Percentiles rank a stretch among this genome's conserved stretches.
Conservation (phyloP, 345 rosid species). For the Pugionium cornutum region DNA sequence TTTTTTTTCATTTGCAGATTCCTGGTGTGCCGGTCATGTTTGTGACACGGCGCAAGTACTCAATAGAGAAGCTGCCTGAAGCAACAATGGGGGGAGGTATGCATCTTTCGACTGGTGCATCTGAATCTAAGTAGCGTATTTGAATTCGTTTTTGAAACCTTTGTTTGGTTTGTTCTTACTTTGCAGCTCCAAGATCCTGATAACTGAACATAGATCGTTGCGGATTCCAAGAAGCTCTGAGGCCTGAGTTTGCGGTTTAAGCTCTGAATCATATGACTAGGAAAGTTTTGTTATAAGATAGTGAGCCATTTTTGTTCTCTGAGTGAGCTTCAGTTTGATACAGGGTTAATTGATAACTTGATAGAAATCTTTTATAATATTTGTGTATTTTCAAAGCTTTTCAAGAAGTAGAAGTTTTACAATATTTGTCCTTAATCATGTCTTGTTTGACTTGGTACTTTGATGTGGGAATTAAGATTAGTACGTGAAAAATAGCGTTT, state of each 20-base stretch:
- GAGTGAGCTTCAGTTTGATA: constrained; percentile 12
- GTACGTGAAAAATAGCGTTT: too few species aligned
- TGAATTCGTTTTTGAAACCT: neutral
- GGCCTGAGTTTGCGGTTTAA: constrained; percentile 10
- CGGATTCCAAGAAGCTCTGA: constrained; percentile 16
- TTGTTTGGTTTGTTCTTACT: constrained; percentile 11
- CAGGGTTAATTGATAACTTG: neutral
- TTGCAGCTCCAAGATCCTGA: constrained; percentile 67
- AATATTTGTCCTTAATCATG: too few species aligned
- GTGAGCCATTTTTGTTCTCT: constrained; percentile 21
- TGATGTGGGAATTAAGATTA: too few species aligned
- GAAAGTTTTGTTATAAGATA: neutral
- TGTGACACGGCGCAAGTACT: constrained; percentile 72
- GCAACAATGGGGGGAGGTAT: constrained; percentile 97
- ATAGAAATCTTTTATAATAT: constrained; percentile 11
- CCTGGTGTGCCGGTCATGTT: constrained; percentile 98
- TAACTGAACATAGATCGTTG: neutral
- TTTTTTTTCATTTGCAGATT: constrained; percentile 45
- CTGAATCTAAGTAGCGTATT: too few species aligned
- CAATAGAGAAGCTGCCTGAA: constrained; percentile 89
- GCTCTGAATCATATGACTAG: constrained; percentile 2
- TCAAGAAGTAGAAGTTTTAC: too few species aligned
- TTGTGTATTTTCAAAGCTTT: neutral
- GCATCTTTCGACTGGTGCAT: constrained; percentile 1
- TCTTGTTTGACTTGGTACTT: too few species aligned